Conservation (phyloP, 1,139 yeast species). For the Candida mesenterica region DNA sequence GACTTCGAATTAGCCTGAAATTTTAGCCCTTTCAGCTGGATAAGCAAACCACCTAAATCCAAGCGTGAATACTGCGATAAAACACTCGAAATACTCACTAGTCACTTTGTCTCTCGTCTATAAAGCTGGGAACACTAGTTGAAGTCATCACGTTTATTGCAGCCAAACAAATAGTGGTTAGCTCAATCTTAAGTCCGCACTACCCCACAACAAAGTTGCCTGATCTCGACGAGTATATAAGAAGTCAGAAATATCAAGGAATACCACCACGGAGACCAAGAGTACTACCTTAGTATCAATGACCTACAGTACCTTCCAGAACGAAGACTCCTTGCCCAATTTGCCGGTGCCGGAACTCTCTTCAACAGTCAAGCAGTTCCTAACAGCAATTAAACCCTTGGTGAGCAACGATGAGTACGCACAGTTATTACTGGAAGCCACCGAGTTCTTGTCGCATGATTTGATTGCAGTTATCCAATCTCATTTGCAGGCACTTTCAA, state of each 20-base stretch:
- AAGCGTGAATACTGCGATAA: too few species aligned
- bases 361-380: slow-evolving; percentile 45
- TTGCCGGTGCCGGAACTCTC: slow-evolving; percentile 56
- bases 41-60: too few species aligned
- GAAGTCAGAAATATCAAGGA: not conserved
- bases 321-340: slow-evolving; percentile 38
- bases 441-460: slow-evolving; percentile 41
- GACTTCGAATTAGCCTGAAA: too few species aligned
- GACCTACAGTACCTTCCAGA: slow-evolving; percentile 12
- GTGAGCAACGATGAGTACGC: slow-evolving; percentile 42
- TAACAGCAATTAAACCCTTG: slow-evolving; percentile 51
- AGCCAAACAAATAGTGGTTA: not conserved
- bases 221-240: not conserved
- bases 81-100: too few species aligned
- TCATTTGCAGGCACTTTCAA: slow-evolving; percentile 47
- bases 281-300: slow-evolving; percentile 1
- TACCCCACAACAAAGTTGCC: slow-evolving; percentile 1
- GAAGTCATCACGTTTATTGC: not conserved
- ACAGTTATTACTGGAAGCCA: slow-evolving; percentile 39
- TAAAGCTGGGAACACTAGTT: too few species aligned
- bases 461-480: slow-evolving; percentile 48
- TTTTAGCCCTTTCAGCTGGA: too few species aligned
- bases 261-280: not conserved
- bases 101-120: too few species aligned
- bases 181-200: not conserved